Base-by-base conservation (phyloP, 176 grass and related monocot species). In the Neostapfia colusana region DNA sequence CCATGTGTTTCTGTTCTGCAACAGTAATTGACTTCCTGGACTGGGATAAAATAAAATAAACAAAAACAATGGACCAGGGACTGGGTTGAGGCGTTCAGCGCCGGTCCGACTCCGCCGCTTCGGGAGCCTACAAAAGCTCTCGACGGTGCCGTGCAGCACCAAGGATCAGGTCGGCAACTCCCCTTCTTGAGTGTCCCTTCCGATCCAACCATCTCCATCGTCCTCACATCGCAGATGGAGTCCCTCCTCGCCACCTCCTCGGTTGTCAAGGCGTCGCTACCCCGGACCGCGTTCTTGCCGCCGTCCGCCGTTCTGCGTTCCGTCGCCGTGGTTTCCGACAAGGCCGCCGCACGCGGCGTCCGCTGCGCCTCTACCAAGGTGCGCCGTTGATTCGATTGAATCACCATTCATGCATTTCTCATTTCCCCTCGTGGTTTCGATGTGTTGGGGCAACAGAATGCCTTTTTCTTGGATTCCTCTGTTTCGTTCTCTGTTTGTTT, bases 281-380 rank as follows among this genome's bases (percentile, higher is more conserved):
- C 31, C 31, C 31, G 31, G 31, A 3, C 38, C 1, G 15, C 31
- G 28, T 60, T 79, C 50, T 67, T 28, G 0, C 39, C 61, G 61
- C 15, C 48, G n/a, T 16, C 39, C 16, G 18, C 27, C 16, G 20
- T 11, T 40, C 10, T 67, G 13, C 39, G 61, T 26, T 1, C 37
- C 36, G 16, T 3, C 15, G 4, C 23, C 18, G 4, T 58, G 25
- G 0, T 64, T 0, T 5, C 39, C 4, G 1, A 41, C 1, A 20
- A 20, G 6, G 38, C 25, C 11, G 39, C 51, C 1, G 3, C 39
- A 1, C 83, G 59, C 39, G 46, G 75, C 37, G 75, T 79, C 20
- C n/a, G 39, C 17, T 67, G 68, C 60, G 28, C 60, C 60, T n/a
- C 76, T 4, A 27, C 68, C 39, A 65, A 73, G 60, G 83, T 83